phyloP scores from a whole-genome alignment of 352 stramenopile species.

The Phytopythium oedochilum region DNA sequence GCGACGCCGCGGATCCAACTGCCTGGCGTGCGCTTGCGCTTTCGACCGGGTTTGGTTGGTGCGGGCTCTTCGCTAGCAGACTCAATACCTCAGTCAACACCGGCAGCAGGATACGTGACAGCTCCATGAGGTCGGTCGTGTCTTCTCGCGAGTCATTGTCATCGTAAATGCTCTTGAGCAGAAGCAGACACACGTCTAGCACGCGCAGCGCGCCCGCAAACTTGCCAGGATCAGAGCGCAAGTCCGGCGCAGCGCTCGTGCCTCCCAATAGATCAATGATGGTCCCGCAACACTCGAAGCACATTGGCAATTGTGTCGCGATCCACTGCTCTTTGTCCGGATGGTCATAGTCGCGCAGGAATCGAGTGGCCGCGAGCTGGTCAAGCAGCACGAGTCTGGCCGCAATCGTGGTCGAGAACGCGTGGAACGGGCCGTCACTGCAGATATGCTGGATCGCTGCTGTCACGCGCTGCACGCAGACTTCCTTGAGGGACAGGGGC shows the following conservation, averaged over 20 bases:
- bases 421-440: conserved; percentile 45
- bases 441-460: conserved; percentile 42
- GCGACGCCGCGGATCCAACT: background rate
- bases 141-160: conserved; percentile 31
- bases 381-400: conserved; percentile 45
- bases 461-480: conserved; percentile 41
- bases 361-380: conserved; percentile 25
- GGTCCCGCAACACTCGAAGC: conserved; percentile 63
- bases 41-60: background rate
- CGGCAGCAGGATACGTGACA: conserved; percentile 45
- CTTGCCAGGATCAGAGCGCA: conserved; percentile 7
- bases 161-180: conserved; percentile 52
- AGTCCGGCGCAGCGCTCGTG: background rate
- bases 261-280: conserved; percentile 41
- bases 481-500: conserved; percentile 25
- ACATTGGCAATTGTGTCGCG: conserved; percentile 52
- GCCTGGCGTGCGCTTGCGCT: too few species aligned
- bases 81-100: conserved; percentile 51
- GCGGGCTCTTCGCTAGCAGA: conserved; percentile 23
- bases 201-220: conserved; percentile 40
- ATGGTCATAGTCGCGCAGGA: conserved; percentile 37
- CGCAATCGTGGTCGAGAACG: conserved; percentile 27
- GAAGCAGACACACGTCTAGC: conserved; percentile 50
- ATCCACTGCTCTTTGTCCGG: conserved; percentile 54
- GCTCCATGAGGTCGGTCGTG: conserved; percentile 15